Evolutionary conservation across 2,329 filamentous ascomycete species (phyloP).

Genomic region (Aspergillus fischeri): DNA sequence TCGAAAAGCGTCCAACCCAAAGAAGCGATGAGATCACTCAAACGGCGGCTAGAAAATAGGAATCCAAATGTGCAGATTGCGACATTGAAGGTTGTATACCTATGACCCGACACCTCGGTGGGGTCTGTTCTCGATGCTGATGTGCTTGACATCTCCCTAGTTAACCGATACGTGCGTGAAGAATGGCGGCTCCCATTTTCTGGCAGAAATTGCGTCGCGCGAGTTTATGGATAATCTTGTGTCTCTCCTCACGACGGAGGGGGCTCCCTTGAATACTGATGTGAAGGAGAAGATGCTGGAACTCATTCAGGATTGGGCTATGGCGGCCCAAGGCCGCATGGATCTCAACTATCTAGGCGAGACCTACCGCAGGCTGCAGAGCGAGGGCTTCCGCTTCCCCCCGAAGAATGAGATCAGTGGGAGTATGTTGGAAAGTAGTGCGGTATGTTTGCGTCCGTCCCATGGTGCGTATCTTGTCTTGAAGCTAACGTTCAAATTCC

Average conservation of each 20-base stretch:
- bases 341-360: conserved; percentile 84
- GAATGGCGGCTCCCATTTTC: conserved; percentile 93
- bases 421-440: conserved; percentile 96
- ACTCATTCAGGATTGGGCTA: conserved; percentile 89
- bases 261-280: conserved; percentile 71
- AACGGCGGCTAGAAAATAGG: conserved; percentile 90
- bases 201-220: conserved; percentile 88
- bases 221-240: conserved; percentile 98
- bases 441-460: conserved; percentile 55
- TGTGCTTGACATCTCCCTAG: conserved; percentile 38
- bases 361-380: conserved; percentile 76
- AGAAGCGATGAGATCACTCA: conserved; percentile 95
- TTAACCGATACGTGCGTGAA: conserved; percentile 98
- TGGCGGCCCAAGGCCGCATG: conserved; percentile 77
- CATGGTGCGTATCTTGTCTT: neutral
- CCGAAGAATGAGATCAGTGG: conserved; percentile 83
- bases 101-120: neutral
- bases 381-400: conserved; percentile 84
- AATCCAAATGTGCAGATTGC: conserved; percentile 96
- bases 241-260: conserved; percentile 79
- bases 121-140: conserved; percentile 13
- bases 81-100: conserved; percentile 69
- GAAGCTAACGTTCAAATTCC: conserved; percentile 7
- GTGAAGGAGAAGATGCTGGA: conserved; percentile 90
- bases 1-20: conserved; percentile 97